Conservation (phyloP, 257 asterid genomes). For the Solanum pennellii region DNA sequence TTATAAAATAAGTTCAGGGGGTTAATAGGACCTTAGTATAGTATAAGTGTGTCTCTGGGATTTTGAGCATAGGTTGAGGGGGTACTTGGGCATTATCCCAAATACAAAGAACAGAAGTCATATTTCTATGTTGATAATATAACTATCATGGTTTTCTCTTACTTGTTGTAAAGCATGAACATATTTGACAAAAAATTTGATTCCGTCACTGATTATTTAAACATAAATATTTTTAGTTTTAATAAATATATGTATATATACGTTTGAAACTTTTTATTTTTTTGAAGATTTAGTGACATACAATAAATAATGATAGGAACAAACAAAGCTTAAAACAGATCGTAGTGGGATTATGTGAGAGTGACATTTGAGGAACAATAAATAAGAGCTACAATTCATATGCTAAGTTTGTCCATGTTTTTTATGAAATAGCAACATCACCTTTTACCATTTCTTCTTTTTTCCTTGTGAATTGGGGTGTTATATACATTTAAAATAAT, state of each 20-base stretch:
- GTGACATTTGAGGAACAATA: neutral
- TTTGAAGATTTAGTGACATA: neutral
- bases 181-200: too few species aligned
- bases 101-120: too few species aligned
- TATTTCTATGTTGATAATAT: too few species aligned
- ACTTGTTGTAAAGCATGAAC: too few species aligned
- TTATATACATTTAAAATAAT: too few species aligned
- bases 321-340: neutral
- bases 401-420: neutral
- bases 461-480: neutral
- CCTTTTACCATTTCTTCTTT: neutral
- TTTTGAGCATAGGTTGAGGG: too few species aligned
- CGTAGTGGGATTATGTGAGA: neutral
- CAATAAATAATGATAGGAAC: neutral
- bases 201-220: too few species aligned
- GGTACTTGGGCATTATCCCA: too few species aligned
- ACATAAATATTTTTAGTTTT: neutral
- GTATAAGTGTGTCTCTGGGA: too few species aligned
- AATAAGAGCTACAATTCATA: neutral
- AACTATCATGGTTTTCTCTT: too few species aligned
- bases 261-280: neutral
- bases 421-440: neutral
- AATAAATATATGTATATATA: neutral
- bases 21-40: too few species aligned
- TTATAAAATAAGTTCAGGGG: too few species aligned